phyloP scores from a whole-genome alignment of 768 basidiomycete genomes.

The Coprinellus micaceus region DNA sequence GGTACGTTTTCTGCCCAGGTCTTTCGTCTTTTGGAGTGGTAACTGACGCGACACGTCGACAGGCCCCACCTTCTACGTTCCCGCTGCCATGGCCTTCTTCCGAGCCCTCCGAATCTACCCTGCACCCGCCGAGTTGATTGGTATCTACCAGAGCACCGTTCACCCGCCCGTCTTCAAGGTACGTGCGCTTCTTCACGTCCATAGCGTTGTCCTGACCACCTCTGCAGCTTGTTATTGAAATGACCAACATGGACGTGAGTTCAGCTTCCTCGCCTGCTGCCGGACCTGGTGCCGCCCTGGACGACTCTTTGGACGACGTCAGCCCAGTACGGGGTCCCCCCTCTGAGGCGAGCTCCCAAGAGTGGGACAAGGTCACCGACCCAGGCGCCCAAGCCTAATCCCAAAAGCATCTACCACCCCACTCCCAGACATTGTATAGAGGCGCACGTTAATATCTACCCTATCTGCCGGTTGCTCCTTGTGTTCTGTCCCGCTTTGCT shows the following conservation, averaged over 20 bases:
- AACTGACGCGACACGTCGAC: background rate
- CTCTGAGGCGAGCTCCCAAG: slow-evolving; percentile 84
- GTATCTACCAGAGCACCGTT: slow-evolving; percentile 91
- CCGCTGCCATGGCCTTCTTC: slow-evolving; percentile 88
- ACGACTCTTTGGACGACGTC: slow-evolving; percentile 46
- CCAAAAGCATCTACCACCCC: slow-evolving; percentile 12
- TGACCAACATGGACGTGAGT: slow-evolving; percentile 91
- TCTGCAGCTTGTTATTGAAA: slow-evolving; percentile 56
- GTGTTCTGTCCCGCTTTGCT: slow-evolving; percentile 22
- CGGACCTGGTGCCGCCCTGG: slow-evolving; percentile 27
- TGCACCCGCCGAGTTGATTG: slow-evolving; percentile 87
- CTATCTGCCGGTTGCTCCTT: slow-evolving; percentile 16
- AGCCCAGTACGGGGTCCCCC: slow-evolving; percentile 70
- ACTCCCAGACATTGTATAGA: slow-evolving; percentile 5
- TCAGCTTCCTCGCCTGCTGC: slow-evolving; percentile 38
- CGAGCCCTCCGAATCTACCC: slow-evolving; percentile 93
- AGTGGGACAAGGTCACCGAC: slow-evolving; percentile 87
- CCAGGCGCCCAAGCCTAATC: slow-evolving; percentile 51
- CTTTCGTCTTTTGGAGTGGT: background rate
- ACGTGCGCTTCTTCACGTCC: slow-evolving; percentile 14
- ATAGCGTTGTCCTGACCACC: slow-evolving; percentile 3
- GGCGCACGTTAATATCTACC: slow-evolving; percentile 5
- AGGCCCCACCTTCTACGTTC: slow-evolving; percentile 78
- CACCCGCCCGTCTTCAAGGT: slow-evolving; percentile 80
- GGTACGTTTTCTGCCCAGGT: slow-evolving; percentile 50